Evolutionary conservation across 805 yeast genomes (phyloP).

Genomic region (Kodamaea kakaduensis): DNA sequence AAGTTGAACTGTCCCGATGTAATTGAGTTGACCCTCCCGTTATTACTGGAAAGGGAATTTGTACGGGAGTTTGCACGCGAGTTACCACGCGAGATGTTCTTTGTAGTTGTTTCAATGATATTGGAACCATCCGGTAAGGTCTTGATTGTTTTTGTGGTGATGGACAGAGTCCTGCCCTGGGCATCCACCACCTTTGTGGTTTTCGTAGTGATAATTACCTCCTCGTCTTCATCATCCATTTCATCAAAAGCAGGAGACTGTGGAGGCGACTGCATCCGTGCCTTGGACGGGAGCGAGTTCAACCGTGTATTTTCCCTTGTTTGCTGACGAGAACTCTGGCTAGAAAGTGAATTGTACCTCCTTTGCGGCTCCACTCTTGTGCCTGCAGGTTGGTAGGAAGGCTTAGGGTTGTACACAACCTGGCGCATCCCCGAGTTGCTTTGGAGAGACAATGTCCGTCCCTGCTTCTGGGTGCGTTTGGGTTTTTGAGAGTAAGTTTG

Average conservation of each 20-base stretch:
- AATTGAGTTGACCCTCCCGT: slow-evolving; percentile 14
- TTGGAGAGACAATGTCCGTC: slow-evolving; percentile 5
- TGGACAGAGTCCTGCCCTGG: slow-evolving; percentile 35
- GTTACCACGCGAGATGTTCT: slow-evolving; percentile 32
- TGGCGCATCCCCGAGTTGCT: slow-evolving; percentile 1
- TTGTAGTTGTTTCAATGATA: slow-evolving; percentile 40
- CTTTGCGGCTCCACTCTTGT: neutral
- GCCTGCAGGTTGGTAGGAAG: slow-evolving; percentile 4
- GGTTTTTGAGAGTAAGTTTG: too few species aligned
- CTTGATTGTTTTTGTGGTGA: slow-evolving; percentile 37
- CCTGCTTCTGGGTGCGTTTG: slow-evolving; percentile 6
- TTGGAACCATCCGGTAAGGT: slow-evolving; percentile 41
- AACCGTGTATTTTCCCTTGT: too few species aligned
- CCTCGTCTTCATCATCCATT: slow-evolving; percentile 20
- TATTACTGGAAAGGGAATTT: slow-evolving; percentile 25
- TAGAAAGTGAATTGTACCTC: slow-evolving; percentile 9
- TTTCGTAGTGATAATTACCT: slow-evolving; percentile 34
- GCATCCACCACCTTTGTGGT: slow-evolving; percentile 40
- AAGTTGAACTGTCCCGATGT: slow-evolving; percentile 22
- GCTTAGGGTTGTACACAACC: slow-evolving; percentile 13
- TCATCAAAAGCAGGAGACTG: slow-evolving; percentile 8
- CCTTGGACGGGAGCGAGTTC: slow-evolving; percentile 7
- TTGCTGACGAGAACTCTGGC: slow-evolving; percentile 4
- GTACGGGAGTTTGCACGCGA: slow-evolving; percentile 33
- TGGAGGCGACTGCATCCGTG: neutral